A percentile compares a stretch with the other conserved stretches of the same genome.
These are phyloP conservation scores for Tribonema minus DNA, from an alignment of 108 stramenopile genomes.

Conservation along the genomic window DNA sequence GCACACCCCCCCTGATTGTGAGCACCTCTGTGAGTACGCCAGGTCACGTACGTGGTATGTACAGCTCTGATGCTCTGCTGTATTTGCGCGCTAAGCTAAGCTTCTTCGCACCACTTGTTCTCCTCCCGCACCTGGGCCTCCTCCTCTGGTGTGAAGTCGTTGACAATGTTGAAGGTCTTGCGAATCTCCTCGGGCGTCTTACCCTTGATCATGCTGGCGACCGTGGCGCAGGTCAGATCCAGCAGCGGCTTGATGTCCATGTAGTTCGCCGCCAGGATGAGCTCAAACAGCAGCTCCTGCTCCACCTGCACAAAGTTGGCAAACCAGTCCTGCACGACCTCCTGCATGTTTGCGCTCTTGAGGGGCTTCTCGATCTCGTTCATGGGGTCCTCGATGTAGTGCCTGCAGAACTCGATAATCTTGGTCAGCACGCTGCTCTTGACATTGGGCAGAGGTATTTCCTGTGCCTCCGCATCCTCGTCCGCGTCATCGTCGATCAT, in stretches of 20 bases:
- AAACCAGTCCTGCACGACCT: slow-evolving; percentile 99
- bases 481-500: slow-evolving; percentile 88
- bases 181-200: slow-evolving; percentile 98
- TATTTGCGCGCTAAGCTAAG: too few relatives aligned
- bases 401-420: slow-evolving; percentile 96
- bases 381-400: slow-evolving; percentile 88
- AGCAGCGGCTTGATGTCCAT: slow-evolving; percentile 89
- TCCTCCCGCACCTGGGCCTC: slow-evolving; percentile 99
- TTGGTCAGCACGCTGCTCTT: slow-evolving; percentile 85
- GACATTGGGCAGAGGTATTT: slow-evolving; percentile 97
- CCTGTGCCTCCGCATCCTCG: slow-evolving; percentile 75
- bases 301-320: slow-evolving; percentile 95
- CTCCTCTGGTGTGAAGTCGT: slow-evolving; percentile 98
- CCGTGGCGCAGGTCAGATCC: slow-evolving; percentile 97
- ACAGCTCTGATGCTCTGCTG: too few relatives aligned
- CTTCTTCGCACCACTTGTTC: slow-evolving; percentile 99
- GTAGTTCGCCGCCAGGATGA: slow-evolving; percentile 96
- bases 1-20: too few relatives aligned
- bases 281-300: slow-evolving; percentile 95
- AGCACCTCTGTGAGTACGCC: too few relatives aligned
- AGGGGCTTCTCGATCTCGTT: slow-evolving; percentile 98
- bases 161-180: slow-evolving; percentile 92
- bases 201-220: slow-evolving; percentile 93
- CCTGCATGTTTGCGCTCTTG: slow-evolving; percentile 86
- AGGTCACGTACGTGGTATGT: too few relatives aligned